A percentile compares a stretch with the other conserved stretches of the same genome.
Evolutionary conservation across 1,139 yeast species (phyloP).

Genomic region (Magnusiomyces paraingens): DNA sequence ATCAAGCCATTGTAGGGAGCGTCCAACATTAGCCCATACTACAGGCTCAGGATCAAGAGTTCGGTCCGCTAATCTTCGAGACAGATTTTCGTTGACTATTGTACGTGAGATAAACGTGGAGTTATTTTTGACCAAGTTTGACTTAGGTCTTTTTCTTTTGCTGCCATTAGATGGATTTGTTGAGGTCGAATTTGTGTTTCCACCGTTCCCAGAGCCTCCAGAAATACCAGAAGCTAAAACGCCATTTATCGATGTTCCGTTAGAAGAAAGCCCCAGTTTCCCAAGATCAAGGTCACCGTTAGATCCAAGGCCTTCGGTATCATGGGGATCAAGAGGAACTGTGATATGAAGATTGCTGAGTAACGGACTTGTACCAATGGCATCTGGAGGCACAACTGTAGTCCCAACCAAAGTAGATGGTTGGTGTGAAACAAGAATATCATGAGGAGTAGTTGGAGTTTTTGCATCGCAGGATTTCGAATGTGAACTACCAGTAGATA

Average conservation of each 20-base stretch:
- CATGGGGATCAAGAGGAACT: constrained; percentile 8
- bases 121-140: constrained; percentile 34
- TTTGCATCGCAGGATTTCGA: too few species aligned
- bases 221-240: neutral
- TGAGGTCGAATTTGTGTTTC: too few species aligned
- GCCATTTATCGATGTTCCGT: too few species aligned
- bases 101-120: constrained; percentile 37
- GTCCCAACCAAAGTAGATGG: constrained; percentile 1
- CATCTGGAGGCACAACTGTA: constrained; percentile 5
- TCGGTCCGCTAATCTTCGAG: constrained; percentile 31
- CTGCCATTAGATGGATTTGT: constrained; percentile 4
- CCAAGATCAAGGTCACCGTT: too few species aligned
- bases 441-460: too few species aligned
- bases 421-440: constrained; percentile 1
- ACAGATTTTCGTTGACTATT: constrained; percentile 33
- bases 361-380: constrained; percentile 2
- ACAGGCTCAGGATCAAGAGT: constrained; percentile 26
- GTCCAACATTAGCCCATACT: constrained; percentile 32
- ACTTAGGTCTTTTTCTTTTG: constrained; percentile 29
- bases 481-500: too few species aligned
- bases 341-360: constrained; percentile 1
- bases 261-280: too few species aligned
- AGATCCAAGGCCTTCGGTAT: neutral
- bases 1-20: constrained; percentile 36
- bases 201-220: neutral